phyloP scores from a whole-genome alignment of 1,284 basidiomycete species.

The Papiliotrema laurentii region DNA sequence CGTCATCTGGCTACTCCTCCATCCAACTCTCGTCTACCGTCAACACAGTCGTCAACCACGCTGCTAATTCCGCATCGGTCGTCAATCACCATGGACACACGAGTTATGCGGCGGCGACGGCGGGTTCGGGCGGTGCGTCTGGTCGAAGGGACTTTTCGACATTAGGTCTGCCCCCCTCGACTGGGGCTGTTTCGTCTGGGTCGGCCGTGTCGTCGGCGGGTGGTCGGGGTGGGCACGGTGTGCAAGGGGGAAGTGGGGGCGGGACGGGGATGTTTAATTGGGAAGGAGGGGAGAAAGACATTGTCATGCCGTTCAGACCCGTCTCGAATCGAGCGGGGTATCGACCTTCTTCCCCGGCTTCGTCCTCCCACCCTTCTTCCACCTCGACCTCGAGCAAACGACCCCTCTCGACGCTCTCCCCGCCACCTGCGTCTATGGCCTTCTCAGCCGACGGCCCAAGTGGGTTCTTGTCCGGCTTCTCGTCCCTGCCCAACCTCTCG shows the following conservation, averaged over 20 bases:
- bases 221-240: too few relatives aligned
- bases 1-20: not conserved
- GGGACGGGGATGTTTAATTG: too few relatives aligned
- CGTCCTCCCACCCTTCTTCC: not conserved
- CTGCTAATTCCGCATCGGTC: too few relatives aligned
- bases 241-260: too few relatives aligned
- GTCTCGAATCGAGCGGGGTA: not conserved
- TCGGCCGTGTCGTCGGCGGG: too few relatives aligned
- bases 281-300: not conserved
- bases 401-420: not conserved
- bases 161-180: too few relatives aligned
- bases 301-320: not conserved
- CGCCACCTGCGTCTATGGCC: not conserved
- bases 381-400: not conserved
- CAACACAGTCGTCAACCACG: not conserved
- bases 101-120: too few relatives aligned
- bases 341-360: not conserved
- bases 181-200: too few relatives aligned
- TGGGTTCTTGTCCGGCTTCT: constrained; percentile 6
- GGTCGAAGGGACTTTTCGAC: too few relatives aligned
- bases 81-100: too few relatives aligned
- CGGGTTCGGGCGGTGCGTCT: too few relatives aligned
- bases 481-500: constrained; percentile 13
- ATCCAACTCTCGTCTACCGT: not conserved
- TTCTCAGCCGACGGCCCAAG: not conserved